phyloP scores from a whole-genome alignment of 78 protist species.

The Dictyostelium firmibasis region DNA sequence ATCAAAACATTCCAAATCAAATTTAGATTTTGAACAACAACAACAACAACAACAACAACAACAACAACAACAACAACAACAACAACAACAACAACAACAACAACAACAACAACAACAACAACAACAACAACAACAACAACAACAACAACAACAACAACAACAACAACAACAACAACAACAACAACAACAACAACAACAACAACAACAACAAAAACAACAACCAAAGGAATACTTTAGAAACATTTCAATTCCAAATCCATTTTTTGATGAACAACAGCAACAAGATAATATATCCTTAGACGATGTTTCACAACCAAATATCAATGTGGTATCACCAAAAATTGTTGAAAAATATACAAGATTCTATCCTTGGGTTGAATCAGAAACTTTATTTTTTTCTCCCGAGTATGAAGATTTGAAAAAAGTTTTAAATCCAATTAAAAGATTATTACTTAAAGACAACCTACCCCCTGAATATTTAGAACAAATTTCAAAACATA shows the following conservation, averaged over 20 bases:
- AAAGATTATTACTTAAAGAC: constrained; percentile 17
- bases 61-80: background rate
- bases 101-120: background rate
- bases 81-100: background rate
- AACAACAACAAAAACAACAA: background rate
- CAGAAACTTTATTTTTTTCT: constrained; percentile 34
- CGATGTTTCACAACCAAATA: background rate
- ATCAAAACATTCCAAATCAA: background rate
- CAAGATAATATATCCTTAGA: background rate
- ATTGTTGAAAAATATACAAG: constrained; percentile 46
- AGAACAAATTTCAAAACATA: constrained; percentile 12
- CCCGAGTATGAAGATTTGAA: constrained; percentile 32
- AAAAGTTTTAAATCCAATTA: background rate
- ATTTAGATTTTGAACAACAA: background rate
- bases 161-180: background rate
- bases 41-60: background rate
- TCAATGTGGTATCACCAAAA: background rate
- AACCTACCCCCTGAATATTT: background rate
- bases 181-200: background rate
- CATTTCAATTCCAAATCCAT: constrained; percentile 19
- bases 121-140: background rate
- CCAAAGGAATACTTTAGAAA: background rate
- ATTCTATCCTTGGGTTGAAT: constrained; percentile 44
- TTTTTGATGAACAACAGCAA: background rate
- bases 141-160: background rate